Evolutionary conservation across 352 stramenopile species (phyloP).

Genomic region (Pythium aristosporum): DNA sequence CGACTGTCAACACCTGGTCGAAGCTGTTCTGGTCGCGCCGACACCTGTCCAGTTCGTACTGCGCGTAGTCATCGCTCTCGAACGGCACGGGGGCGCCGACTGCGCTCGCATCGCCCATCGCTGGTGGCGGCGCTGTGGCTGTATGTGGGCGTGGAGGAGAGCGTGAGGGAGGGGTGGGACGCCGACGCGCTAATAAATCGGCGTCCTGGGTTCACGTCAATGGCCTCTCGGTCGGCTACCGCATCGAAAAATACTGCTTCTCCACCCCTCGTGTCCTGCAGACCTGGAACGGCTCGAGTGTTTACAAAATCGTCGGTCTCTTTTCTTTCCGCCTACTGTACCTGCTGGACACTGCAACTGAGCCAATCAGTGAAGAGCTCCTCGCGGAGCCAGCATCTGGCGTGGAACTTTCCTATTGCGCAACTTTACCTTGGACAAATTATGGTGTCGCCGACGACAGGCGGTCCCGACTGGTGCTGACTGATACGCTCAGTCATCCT

Average conservation of each 20-base stretch:
- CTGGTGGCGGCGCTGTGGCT: background rate
- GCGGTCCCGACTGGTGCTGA: background rate
- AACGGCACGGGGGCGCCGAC: constrained; percentile 10
- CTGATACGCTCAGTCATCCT: constrained; percentile 3
- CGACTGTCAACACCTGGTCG: constrained; percentile 31
- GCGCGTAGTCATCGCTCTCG: constrained; percentile 27
- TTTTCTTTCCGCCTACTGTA: constrained; percentile 3
- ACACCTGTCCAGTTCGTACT: constrained; percentile 31
- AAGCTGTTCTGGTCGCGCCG: constrained; percentile 31
- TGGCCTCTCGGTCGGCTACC: background rate
- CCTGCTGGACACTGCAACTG: constrained; percentile 4
- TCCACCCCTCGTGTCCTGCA: background rate
- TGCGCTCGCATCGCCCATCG: constrained; percentile 8
- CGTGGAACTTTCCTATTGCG: constrained; percentile 15
- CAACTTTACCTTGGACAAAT: constrained; percentile 21
- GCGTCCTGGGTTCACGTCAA: background rate
- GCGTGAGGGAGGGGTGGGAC: background rate
- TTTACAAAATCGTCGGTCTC: background rate
- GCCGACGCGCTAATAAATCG: background rate
- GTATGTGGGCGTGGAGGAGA: background rate
- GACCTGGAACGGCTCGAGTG: background rate
- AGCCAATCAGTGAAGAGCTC: constrained; percentile 21
- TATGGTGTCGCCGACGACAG: constrained; percentile 4
- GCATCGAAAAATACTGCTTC: constrained; percentile 11
- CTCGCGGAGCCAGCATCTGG: constrained; percentile 12